phyloP scores from a whole-genome alignment of 2,329 filamentous ascomycete genomes.

The Fusarium succisae region DNA sequence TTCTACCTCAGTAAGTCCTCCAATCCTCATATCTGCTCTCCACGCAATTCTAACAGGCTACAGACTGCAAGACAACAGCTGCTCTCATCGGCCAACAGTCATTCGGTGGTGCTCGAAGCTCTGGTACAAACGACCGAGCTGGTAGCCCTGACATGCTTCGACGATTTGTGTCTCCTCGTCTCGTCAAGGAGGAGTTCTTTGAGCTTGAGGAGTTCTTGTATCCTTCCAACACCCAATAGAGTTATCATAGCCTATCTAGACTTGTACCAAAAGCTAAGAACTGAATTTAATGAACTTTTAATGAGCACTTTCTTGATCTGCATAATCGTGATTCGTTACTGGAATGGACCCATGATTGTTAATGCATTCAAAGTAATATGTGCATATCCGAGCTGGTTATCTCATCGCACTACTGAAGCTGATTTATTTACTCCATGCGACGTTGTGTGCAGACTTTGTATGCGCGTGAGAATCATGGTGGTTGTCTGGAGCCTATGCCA shows the following conservation, averaged over 20 bases:
- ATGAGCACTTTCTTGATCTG: background rate
- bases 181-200: slow-evolving; percentile 62
- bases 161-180: slow-evolving; percentile 61
- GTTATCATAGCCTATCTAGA: slow-evolving; percentile 13
- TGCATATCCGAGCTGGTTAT: too few relatives aligned
- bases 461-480: too few relatives aligned
- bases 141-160: slow-evolving; percentile 60
- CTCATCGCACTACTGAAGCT: too few relatives aligned
- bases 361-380: too few relatives aligned
- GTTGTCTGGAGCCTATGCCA: too few relatives aligned
- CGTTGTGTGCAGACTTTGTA: too few relatives aligned
- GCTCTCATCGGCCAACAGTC: slow-evolving; percentile 66
- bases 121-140: slow-evolving; percentile 66
- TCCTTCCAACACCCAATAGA: slow-evolving; percentile 57
- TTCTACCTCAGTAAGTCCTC: slow-evolving; percentile 58
- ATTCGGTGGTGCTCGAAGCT: slow-evolving; percentile 62
- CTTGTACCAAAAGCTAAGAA: slow-evolving; percentile 18
- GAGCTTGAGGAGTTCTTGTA: slow-evolving; percentile 55
- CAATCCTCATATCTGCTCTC: accelerated
- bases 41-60: background rate
- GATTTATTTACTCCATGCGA: too few relatives aligned
- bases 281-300: slow-evolving; percentile 20
- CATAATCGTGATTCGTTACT: background rate
- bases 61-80: slow-evolving; percentile 65
- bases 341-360: too few relatives aligned